phyloP scores from a whole-genome alignment of 2,329 filamentous ascomycete genomes.

The Phyllosticta paracitricarpa region DNA sequence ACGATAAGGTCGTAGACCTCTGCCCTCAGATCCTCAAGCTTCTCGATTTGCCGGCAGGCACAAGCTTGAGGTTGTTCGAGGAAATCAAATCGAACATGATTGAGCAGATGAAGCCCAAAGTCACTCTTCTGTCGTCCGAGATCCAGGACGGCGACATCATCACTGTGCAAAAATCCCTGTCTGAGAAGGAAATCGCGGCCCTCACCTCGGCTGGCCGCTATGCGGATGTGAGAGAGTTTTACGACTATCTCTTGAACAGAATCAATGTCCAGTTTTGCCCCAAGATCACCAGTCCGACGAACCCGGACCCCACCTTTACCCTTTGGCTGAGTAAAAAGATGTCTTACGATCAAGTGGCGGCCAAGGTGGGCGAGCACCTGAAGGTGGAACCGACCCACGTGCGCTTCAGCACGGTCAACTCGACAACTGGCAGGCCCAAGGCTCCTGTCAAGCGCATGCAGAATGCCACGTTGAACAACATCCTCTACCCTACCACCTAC shows the following conservation, averaged over 20 bases:
- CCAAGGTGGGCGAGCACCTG: slow-evolving; percentile 71
- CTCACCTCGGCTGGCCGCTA: slow-evolving; percentile 35
- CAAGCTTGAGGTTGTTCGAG: slow-evolving; percentile 69
- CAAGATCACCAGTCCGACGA: slow-evolving; percentile 43
- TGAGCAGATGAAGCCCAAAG: slow-evolving; percentile 83
- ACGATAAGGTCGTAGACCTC: slow-evolving; percentile 80
- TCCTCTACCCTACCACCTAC: slow-evolving; percentile 62
- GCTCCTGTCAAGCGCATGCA: slow-evolving; percentile 62
- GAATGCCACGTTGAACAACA: slow-evolving; percentile 63
- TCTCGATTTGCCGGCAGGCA: slow-evolving; percentile 78
- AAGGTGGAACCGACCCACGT: slow-evolving; percentile 74
- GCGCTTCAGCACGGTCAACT: slow-evolving; percentile 81
- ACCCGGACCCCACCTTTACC: slow-evolving; percentile 55
- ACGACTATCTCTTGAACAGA: slow-evolving; percentile 85
- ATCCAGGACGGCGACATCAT: slow-evolving; percentile 96
- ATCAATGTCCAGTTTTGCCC: slow-evolving; percentile 70
- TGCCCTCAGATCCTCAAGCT: slow-evolving; percentile 65
- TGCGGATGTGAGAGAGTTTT: slow-evolving; percentile 70
- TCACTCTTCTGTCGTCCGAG: slow-evolving; percentile 80
- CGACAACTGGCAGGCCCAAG: slow-evolving; percentile 67
- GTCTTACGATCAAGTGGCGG: slow-evolving; percentile 75
- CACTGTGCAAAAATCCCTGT: slow-evolving; percentile 68
- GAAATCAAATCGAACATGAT: slow-evolving; percentile 99
- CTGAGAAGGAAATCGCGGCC: slow-evolving; percentile 35
- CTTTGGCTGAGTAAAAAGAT: slow-evolving; percentile 79